Percentiles rank a stretch among this genome's conserved stretches.
phyloP scores from a whole-genome alignment of 208 protist species.

The Zelonia costaricensis region DNA sequence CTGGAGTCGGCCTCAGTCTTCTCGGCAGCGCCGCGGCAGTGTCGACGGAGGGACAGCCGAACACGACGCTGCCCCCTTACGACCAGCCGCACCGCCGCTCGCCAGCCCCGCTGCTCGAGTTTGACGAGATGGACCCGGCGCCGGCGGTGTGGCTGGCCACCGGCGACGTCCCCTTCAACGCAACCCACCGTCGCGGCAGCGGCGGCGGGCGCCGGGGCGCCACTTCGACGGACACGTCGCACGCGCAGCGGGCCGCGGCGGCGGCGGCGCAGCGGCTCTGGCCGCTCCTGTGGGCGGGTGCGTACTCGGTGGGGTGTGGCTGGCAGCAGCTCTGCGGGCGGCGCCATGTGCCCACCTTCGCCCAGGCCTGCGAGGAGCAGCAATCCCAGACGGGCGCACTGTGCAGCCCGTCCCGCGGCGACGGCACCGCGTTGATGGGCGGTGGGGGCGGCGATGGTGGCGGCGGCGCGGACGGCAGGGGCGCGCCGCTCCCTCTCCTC shows the following conservation, averaged over 20 bases:
- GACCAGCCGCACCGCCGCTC: neutral
- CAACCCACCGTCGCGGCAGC: constrained; percentile 18
- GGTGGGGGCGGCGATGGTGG: neutral
- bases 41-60: too few species aligned
- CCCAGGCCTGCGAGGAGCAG: constrained; percentile 14
- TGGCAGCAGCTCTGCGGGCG: constrained; percentile 60
- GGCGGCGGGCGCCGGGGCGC: constrained; percentile 6
- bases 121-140: neutral
- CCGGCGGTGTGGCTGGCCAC: neutral
- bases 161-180: neutral
- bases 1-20: too few species aligned
- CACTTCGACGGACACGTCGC: constrained; percentile 14
- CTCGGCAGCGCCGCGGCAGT: too few species aligned
- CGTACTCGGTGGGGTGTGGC: constrained; percentile 55
- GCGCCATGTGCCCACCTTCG: constrained; percentile 22
- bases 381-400: too few species aligned
- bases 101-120: too few species aligned
- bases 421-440: neutral
- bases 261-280: constrained; percentile 43
- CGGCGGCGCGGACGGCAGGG: neutral
- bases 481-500: neutral
- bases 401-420: constrained; percentile 7
- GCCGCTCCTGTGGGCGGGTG: constrained; percentile 69
- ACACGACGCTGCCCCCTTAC: neutral
- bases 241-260: constrained; percentile 21